Evolutionary conservation across 148 eudicot genomes (phyloP).

Genomic region (Nepenthes mirabilis): DNA sequence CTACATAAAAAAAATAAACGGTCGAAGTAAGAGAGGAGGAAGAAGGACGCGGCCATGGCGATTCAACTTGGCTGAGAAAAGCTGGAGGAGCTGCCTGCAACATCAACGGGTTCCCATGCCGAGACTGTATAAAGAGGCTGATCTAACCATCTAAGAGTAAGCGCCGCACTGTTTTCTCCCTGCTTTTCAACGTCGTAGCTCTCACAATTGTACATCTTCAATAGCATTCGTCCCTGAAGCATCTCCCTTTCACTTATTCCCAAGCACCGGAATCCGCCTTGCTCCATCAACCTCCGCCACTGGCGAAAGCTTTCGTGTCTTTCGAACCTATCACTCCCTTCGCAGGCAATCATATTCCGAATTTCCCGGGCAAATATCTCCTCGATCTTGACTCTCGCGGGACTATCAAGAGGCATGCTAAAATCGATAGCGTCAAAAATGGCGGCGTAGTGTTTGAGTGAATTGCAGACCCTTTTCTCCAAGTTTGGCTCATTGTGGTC

Average conservation of each 20-base stretch:
- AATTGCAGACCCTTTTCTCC: constrained; percentile 46
- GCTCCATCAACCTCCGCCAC: constrained; percentile 62
- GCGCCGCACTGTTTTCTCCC: constrained; percentile 15
- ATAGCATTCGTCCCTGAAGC: constrained; percentile 58
- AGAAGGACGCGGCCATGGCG: constrained; percentile 1
- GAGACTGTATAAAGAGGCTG: constrained; percentile 82
- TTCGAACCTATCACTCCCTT: constrained; percentile 67
- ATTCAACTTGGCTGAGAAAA: constrained; percentile 37
- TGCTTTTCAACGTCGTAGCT: constrained; percentile 35
- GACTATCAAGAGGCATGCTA: constrained; percentile 43
- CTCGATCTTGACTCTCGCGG: constrained; percentile 56
- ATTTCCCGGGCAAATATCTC: constrained; percentile 75
- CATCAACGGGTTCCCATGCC: constrained; percentile 44
- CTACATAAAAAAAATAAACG: too few species aligned
- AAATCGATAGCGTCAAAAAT: constrained; percentile 56
- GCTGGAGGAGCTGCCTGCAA: constrained; percentile 47
- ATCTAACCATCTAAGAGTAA: constrained; percentile 72
- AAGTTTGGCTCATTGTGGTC: constrained; percentile 45
- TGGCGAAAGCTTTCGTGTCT: constrained; percentile 59
- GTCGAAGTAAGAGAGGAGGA: neutral
- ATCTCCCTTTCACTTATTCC: constrained; percentile 46
- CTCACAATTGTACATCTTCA: constrained; percentile 58
- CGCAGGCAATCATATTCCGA: constrained; percentile 75
- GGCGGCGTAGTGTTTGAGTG: constrained; percentile 69
- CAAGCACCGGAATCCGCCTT: constrained; percentile 45